Base-by-base conservation (phyloP, 2,329 filamentous ascomycete genomes). In the Aureobasidium zeae region DNA sequence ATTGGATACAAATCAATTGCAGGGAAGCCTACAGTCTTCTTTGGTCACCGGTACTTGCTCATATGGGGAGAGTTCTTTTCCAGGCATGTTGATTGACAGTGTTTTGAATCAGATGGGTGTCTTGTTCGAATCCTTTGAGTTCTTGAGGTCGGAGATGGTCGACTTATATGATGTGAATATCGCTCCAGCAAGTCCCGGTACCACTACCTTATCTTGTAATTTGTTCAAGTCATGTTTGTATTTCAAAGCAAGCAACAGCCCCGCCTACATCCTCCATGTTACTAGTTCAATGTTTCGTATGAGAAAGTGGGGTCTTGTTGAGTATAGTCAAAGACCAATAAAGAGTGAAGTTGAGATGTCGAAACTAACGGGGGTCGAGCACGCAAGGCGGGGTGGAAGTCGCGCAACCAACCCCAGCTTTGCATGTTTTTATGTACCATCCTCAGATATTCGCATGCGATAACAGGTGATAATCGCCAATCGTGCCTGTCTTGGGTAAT, bases 11-110 rank as follows among this genome's bases (percentile, higher is more conserved):
- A n/a, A 12, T 12, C 10, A 10, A 8, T 11, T 38, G 12, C 15
- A 19, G 16, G 2, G 3, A 21, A n/a, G 41, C 49, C 34, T 20
- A 54, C 51, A 47, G 41, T 59, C 54, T 19, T 52, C 55, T 38
- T 56, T 58, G 42, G 57, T 60, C 49, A 54, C 55, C 11, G 55
- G 56, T 45, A 57, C 54, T 44, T 58, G 56, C 48, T 60, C 49
- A 46, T 57, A 58, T 4, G 56, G 56, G 12, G 47, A 46, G 15
- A 50, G 26, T 20, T 43, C 33, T 20, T 45, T 49, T 22, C 46
- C 46, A 30, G 48, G 44, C 50, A 52, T 52, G 38, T 20, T 48
- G 13, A n/a, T 15, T 13, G 13, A 8, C 8, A 30, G 11, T 5
- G n/a, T 31, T 16, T 2, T 2, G n/a, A n/a, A n/a, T n/a, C n/a